phyloP scores from a whole-genome alignment of 1,284 basidiomycete species.

The Trametes sp. region DNA sequence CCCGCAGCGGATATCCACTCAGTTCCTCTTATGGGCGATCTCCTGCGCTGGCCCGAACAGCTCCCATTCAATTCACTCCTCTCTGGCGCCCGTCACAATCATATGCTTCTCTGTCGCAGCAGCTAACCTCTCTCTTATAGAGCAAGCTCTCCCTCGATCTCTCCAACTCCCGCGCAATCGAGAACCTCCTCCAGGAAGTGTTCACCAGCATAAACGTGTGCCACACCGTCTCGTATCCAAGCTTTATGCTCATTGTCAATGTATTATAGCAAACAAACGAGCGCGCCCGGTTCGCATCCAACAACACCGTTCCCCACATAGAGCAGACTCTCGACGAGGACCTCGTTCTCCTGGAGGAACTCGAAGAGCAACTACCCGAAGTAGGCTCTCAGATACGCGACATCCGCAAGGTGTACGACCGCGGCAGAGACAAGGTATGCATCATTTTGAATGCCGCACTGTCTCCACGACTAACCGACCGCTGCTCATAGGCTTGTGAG shows the following conservation, averaged over 20 bases:
- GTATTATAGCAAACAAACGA: slow-evolving; percentile 59
- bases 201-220: slow-evolving; percentile 63
- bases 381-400: slow-evolving; percentile 65
- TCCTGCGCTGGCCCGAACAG: not conserved
- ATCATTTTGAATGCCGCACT: not conserved
- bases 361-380: slow-evolving; percentile 62
- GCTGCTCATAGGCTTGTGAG: slow-evolving; percentile 48
- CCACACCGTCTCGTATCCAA: slow-evolving; percentile 7
- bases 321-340: slow-evolving; percentile 64
- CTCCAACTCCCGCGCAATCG: slow-evolving; percentile 75
- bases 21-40: slow-evolving; percentile 8
- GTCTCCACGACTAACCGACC: not conserved
- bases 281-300: slow-evolving; percentile 62
- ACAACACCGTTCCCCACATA: slow-evolving; percentile 66
- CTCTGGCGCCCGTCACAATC: slow-evolving; percentile 15
- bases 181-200: slow-evolving; percentile 68
- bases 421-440: slow-evolving; percentile 68
- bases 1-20: slow-evolving; percentile 3
- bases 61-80: slow-evolving; percentile 7
- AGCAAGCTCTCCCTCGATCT: slow-evolving; percentile 68
- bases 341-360: slow-evolving; percentile 56
- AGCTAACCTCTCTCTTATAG: slow-evolving; percentile 45
- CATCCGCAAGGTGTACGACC: slow-evolving; percentile 69
- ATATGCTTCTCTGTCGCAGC: slow-evolving; percentile 29
- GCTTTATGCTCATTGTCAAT: not conserved